phyloP scores from a whole-genome alignment of 345 rosid genomes.

The Geranium brycei region DNA sequence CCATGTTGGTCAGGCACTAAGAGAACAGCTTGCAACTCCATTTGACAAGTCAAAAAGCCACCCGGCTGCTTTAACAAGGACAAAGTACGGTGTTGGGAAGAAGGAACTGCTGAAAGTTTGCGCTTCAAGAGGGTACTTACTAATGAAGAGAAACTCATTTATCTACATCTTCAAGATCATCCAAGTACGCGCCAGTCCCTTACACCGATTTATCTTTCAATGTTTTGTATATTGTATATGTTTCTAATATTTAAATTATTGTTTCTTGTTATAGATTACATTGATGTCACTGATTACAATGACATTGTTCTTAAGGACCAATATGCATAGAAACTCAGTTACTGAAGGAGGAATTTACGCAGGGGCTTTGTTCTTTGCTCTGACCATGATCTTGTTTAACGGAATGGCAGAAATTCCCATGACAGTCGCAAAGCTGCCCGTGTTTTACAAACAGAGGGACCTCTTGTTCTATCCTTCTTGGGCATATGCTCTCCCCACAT shows the following conservation, averaged over 20 bases:
- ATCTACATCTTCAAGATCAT: slow-evolving; percentile 42
- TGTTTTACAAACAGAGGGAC: slow-evolving; percentile 42
- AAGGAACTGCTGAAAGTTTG: slow-evolving; percentile 43
- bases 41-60: slow-evolving; percentile 40
- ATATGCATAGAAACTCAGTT: slow-evolving; percentile 11
- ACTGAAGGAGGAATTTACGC: slow-evolving; percentile 20
- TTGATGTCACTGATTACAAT: slow-evolving; percentile 17
- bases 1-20: slow-evolving; percentile 23
- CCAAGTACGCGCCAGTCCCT: slow-evolving; percentile 18
- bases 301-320: slow-evolving; percentile 28
- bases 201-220: background rate
- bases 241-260: background rate
- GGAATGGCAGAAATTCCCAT: slow-evolving; percentile 26
- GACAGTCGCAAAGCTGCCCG: slow-evolving; percentile 35
- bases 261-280: slow-evolving; percentile 8
- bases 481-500: slow-evolving; percentile 34
- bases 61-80: slow-evolving; percentile 41
- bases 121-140: slow-evolving; percentile 34
- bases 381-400: slow-evolving; percentile 17
- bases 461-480: slow-evolving; percentile 35
- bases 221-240: background rate
- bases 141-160: slow-evolving; percentile 52
- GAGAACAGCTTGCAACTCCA: slow-evolving; percentile 33
- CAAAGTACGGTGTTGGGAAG: slow-evolving; percentile 35
- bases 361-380: slow-evolving; percentile 26